Evolutionary conservation across 345 rosid genomes (phyloP).

Genomic region (Citrus medica): DNA sequence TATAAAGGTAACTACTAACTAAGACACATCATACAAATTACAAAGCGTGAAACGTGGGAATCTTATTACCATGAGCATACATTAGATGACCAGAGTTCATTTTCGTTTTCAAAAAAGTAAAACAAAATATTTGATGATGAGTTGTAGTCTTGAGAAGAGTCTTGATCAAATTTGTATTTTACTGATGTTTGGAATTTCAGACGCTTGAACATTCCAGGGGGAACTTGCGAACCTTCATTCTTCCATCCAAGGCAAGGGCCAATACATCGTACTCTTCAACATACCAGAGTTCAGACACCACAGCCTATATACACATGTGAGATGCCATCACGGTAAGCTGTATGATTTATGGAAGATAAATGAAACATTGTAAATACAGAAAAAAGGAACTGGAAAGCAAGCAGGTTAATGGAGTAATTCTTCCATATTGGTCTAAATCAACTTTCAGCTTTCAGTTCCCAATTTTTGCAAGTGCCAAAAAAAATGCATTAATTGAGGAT

Average conservation of each 20-base stretch:
- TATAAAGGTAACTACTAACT: too few relatives aligned
- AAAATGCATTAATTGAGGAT: not conserved
- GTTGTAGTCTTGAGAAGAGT: not conserved
- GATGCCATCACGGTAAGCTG: not conserved
- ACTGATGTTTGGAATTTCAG: conserved; percentile 12
- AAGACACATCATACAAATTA: not conserved
- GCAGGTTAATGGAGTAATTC: not conserved
- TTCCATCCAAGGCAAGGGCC: conserved; percentile 76
- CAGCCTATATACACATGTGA: conserved; percentile 36
- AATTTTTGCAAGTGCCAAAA: not conserved
- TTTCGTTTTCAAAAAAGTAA: too few relatives aligned
- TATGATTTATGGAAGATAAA: not conserved
- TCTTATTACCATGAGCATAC: too few relatives aligned
- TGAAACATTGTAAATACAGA: not conserved
- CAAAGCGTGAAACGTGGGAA: not conserved
- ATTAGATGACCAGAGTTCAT: too few relatives aligned
- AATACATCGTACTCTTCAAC: conserved; percentile 71
- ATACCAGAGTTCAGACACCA: conserved; percentile 72
- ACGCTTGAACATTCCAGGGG: conserved; percentile 40
- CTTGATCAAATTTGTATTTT: not conserved
- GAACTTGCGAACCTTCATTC: conserved; percentile 58
- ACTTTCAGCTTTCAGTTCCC: not conserved
- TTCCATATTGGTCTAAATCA: not conserved
- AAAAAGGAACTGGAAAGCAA: not conserved
- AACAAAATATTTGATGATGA: not conserved